Evolutionary conservation across 257 asterid species (phyloP), one percentile per base, ranked within the genome.

Genomic region (Capsicum chinense): DNA sequence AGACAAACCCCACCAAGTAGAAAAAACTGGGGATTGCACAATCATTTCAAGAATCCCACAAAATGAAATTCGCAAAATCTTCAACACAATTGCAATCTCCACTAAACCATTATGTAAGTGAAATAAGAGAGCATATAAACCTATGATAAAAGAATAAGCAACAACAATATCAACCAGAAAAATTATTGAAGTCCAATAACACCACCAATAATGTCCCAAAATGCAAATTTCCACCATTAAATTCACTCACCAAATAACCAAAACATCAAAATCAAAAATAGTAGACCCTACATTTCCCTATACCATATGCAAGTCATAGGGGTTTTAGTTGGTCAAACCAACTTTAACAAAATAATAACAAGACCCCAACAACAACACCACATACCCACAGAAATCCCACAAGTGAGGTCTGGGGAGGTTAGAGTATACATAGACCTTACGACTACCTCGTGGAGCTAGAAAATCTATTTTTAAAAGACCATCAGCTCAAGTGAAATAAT

Each of bases 181-280:
- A 50, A 12, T 21, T 62, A n/a, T n/a, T 73, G 3, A 73, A 48
- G 60, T 73, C 11, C 42, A 73, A 70, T 33, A 17, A 16, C 39
- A 47, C 11, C 80, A 74, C 44, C 58, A 78, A 78, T 71, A 78
- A 52, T 54, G 63, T 78, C 64, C 64, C 48, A 78, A 78, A 16
- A 54, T 54, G 81, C 81, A 78, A 52, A 56, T 26, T 54, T 63
- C 26, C 48, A 12, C 39, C 81, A 78, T 78, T 78, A 78, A 78
- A 78, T 78, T 78, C 81, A 78, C 50, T 78, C 81, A 54, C 64
- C 81, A 78, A 39, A 78, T 21, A 73, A 73, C 80, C 80, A 73
- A 73, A 47, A 74, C 13, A 73, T 73, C 80, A 73, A 73, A 48
- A 73, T 19, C n/a, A 73, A 73, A 37, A 73, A 11, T 3, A 76